Evolutionary conservation across 2,329 filamentous ascomycete genomes (phyloP), one percentile per base, ranked within the genome.

Genomic region (Botrytis deweyae): DNA sequence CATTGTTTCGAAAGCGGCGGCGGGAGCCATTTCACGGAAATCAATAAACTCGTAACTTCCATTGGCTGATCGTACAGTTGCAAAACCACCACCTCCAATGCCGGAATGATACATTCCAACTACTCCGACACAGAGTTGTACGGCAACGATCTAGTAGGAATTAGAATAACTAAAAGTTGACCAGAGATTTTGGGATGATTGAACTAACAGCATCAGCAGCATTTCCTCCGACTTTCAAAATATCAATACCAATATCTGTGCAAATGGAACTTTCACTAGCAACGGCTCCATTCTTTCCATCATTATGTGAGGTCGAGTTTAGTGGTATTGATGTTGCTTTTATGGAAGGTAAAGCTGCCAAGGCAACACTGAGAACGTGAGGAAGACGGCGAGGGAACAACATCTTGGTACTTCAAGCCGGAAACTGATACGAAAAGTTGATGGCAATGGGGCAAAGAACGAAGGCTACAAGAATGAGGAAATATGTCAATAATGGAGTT

Each of bases 201-300:
- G 33, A 20, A 77, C 76, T 77, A 46, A 79, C 86, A 58, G 87
- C 85, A 82, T 89, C 87, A 29, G 86, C 87, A 58, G 87, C 87
- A 82, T 88, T 89, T 12, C 87, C 87, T 22, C 90, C 90, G 62
- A 84, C 79, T 71, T 87, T 83, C 72, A 94, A 82, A 29, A 93
- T 84, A 62, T 91, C 86, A 40, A 88, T 87, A 2, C 92, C 92
- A 78, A 93, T 91, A 46, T 86, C 81, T 75, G 91, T 93, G 80
- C 92, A 95, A 76, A 92, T 87, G 4, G 84, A 82, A 78, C 87
- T 90, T 81, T 94, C 92, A 71, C 90, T 91, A 20, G 92, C 91
- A 33, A 94, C 90, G 49, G 91, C 92, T 38, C 92, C 92, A 55
- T 58, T 40, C 40, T 59, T 72, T n/a, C 44, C 61, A 59, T 72